Conservation (phyloP, 495 filamentous ascomycete genomes). For the Xylaria longipes region DNA sequence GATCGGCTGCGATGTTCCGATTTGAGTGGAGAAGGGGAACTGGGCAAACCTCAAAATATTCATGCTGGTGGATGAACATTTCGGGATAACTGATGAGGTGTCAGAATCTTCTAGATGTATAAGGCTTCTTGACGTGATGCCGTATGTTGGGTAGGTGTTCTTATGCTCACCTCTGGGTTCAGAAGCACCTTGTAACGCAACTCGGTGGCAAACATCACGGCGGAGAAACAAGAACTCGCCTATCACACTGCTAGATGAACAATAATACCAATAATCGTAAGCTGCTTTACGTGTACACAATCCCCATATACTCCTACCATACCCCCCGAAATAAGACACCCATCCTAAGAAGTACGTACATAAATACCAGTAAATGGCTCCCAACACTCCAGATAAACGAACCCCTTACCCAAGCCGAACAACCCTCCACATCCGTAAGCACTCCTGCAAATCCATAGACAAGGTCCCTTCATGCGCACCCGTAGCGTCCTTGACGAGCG, state of each 20-base stretch:
- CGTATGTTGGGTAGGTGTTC: too few species aligned
- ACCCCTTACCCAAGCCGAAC: slow-evolving; percentile 58
- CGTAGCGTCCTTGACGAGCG: slow-evolving; percentile 56
- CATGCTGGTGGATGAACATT: too few species aligned
- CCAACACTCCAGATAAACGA: background rate
- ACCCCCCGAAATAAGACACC: background rate
- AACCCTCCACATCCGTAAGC: slow-evolving; percentile 63
- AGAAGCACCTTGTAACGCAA: background rate
- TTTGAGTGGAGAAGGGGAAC: background rate
- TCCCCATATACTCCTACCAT: background rate
- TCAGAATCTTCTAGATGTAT: background rate
- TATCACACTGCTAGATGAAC: background rate
- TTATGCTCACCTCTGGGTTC: too few species aligned
- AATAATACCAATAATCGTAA: background rate
- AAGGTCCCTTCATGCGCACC: slow-evolving; percentile 57
- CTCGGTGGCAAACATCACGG: background rate
- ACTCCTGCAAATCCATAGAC: slow-evolving; percentile 67
- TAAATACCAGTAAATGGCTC: background rate
- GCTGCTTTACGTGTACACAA: background rate
- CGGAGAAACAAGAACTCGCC: too few species aligned
- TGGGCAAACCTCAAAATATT: too few species aligned
- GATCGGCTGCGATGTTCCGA: background rate
- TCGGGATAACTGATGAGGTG: background rate
- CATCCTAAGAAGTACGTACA: background rate
- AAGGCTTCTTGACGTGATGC: too few species aligned